Percentiles rank a stretch among this genome's conserved stretches.
phyloP scores from a whole-genome alignment of 805 yeast species.

The Teunomyces aglyptinius region DNA sequence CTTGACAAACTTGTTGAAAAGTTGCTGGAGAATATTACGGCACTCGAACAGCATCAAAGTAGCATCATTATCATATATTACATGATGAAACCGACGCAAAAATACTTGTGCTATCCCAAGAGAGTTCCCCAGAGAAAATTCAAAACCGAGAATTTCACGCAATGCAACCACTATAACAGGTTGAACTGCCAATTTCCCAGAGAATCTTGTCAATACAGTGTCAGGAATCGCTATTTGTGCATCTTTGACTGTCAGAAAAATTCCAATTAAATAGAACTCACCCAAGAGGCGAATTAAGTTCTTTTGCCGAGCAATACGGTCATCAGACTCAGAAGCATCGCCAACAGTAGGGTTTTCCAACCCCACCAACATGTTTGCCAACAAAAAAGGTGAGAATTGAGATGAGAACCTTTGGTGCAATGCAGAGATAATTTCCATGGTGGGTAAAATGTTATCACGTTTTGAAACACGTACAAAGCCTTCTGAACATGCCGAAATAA shows the following conservation, averaged over 20 bases:
- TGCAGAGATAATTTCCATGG: slow-evolving; percentile 64
- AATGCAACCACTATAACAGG: slow-evolving; percentile 44
- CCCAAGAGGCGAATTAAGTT: slow-evolving; percentile 49
- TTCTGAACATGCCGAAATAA: slow-evolving; percentile 61
- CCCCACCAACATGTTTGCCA: slow-evolving; percentile 36
- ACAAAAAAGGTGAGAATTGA: slow-evolving; percentile 46
- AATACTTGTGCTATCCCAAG: slow-evolving; percentile 46
- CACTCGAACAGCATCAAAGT: slow-evolving; percentile 24
- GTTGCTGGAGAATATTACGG: slow-evolving; percentile 27
- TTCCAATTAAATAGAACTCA: slow-evolving; percentile 58
- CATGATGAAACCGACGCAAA: slow-evolving; percentile 43
- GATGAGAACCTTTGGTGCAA: slow-evolving; percentile 71
- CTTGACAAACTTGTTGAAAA: slow-evolving; percentile 43
- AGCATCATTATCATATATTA: slow-evolving; percentile 20
- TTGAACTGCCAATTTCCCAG: slow-evolving; percentile 20
- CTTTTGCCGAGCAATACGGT: slow-evolving; percentile 39
- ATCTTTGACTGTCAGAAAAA: slow-evolving; percentile 49
- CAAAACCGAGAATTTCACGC: slow-evolving; percentile 29
- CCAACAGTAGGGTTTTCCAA: slow-evolving; percentile 26
- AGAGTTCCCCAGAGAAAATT: slow-evolving; percentile 27
- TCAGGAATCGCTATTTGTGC: slow-evolving; percentile 43
- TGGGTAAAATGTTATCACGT: slow-evolving; percentile 58
- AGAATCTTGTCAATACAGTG: slow-evolving; percentile 35
- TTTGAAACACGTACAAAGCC: slow-evolving; percentile 53
- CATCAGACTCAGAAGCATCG: slow-evolving; percentile 32